These are phyloP conservation scores for Dactylonectria estremocensis DNA, from an alignment of 2,329 filamentous ascomycete genomes.

Conservation along the genomic window DNA sequence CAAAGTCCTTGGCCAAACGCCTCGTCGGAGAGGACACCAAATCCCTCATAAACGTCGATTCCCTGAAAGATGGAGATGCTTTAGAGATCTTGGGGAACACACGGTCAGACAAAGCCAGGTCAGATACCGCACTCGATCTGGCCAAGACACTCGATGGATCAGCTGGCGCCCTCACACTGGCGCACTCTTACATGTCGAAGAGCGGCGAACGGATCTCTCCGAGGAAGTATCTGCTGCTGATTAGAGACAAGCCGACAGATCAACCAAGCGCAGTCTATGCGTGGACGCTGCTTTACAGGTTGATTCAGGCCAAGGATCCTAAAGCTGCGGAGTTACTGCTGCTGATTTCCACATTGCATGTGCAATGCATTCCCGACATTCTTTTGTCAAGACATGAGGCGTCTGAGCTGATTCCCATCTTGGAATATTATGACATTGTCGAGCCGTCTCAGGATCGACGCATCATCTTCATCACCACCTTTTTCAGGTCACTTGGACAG, in stretches of 20 bases:
- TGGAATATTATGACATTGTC: slow-evolving; percentile 15
- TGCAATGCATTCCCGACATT: slow-evolving; percentile 16
- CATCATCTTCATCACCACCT: slow-evolving; percentile 5
- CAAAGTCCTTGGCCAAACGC: slow-evolving; percentile 1
- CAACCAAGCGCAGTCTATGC: neutral
- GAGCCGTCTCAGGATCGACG: slow-evolving; percentile 17
- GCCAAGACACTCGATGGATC: neutral
- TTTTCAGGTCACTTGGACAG: slow-evolving; percentile 7
- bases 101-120: slow-evolving; percentile 3
- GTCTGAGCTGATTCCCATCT: slow-evolving; percentile 7
- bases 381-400: slow-evolving; percentile 5
- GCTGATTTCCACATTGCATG: slow-evolving; percentile 18
- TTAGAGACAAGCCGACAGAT: neutral
- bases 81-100: slow-evolving; percentile 12
- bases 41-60: slow-evolving; percentile 3
- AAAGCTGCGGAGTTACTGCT: slow-evolving; percentile 16
- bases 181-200: slow-evolving; percentile 7
- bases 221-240: neutral
- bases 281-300: slow-evolving; percentile 9
- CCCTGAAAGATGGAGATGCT: slow-evolving; percentile 12
- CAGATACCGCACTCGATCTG: slow-evolving; percentile 5
- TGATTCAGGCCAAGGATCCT: neutral
- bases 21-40: neutral
- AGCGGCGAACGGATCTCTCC: neutral
- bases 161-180: slow-evolving; percentile 16